These are phyloP conservation scores for Chytriomyces sp. DNA, from an alignment of 192 early-diverging fungal species.

Conservation along the genomic window DNA sequence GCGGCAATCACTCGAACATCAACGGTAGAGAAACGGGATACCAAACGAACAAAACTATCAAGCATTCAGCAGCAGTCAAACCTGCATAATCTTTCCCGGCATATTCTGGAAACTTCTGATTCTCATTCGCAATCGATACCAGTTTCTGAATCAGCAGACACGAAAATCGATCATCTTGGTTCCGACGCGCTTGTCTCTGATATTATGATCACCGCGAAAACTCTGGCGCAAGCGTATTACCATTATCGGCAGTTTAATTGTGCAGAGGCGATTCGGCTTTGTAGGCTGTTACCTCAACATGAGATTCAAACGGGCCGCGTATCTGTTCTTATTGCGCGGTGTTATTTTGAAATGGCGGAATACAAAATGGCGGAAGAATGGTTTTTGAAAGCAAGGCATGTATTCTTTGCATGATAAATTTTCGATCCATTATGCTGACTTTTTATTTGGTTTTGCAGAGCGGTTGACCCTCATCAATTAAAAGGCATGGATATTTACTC, in stretches of 20 bases:
- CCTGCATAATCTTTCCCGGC: neutral
- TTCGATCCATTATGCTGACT: neutral
- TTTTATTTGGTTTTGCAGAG: constrained; percentile 38
- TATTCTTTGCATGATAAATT: constrained; percentile 5
- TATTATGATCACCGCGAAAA: neutral
- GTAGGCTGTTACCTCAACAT: constrained; percentile 9
- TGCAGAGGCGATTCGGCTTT: constrained; percentile 25
- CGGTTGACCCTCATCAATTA: constrained; percentile 72
- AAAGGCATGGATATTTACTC: constrained; percentile 87
- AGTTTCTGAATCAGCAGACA: too few species aligned
- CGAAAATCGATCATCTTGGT: too few species aligned
- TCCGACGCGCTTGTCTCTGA: too few species aligned
- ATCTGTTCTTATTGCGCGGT: constrained; percentile 19
- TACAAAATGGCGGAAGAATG: constrained; percentile 27
- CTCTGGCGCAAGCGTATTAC: constrained; percentile 35
- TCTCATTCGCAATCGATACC: neutral
- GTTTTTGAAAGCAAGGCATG: constrained; percentile 30
- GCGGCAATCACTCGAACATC: neutral
- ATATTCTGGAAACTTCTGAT: neutral
- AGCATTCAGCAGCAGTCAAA: neutral
- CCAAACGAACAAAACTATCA: constrained; percentile 24
- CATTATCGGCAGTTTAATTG: constrained; percentile 27
- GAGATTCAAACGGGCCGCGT: constrained; percentile 39
- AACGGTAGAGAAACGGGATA: constrained; percentile 21
- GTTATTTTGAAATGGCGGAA: constrained; percentile 36